Evolutionary conservation across 805 yeast genomes (phyloP).

Genomic region (Saturnispora sanitii): DNA sequence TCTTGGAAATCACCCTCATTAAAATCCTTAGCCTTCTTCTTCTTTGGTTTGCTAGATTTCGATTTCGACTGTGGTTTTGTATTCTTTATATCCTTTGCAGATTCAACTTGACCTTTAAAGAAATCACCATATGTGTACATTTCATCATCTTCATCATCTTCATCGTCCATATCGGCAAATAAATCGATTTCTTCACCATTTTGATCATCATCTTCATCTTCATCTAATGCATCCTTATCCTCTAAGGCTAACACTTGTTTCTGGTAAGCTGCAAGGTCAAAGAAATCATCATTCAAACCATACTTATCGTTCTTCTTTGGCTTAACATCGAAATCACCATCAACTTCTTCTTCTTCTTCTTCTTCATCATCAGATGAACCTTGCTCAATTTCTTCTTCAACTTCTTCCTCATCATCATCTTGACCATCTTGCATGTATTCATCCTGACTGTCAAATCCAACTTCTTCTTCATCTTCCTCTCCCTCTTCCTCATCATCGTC

Average conservation of each 20-base stretch:
- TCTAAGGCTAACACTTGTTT: conserved; percentile 22
- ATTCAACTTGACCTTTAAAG: conserved; percentile 33
- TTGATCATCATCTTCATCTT: conserved; percentile 34
- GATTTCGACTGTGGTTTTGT: conserved; percentile 3
- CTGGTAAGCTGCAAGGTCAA: conserved; percentile 68
- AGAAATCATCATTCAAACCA: conserved; percentile 76
- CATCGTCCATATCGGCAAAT: conserved; percentile 46
- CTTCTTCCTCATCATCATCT: conserved; percentile 25
- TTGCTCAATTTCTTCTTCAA: conserved; percentile 39
- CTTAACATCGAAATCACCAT: conserved; percentile 16
- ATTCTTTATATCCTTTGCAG: conserved; percentile 15
- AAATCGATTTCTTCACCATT: conserved; percentile 42
- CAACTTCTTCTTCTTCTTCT: conserved; percentile 13
- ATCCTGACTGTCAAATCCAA: conserved; percentile 18
- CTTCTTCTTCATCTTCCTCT: conserved; percentile 21
- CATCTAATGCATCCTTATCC: conserved; percentile 33
- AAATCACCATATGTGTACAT: conserved; percentile 58
- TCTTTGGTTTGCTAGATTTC: conserved; percentile 6
- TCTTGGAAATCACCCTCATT: conserved; percentile 53
- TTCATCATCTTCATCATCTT: conserved; percentile 30
- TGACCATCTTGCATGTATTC: conserved; percentile 32
- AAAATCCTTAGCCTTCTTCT: conserved; percentile 31
- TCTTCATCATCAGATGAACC: conserved; percentile 34
- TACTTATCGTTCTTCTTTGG: conserved; percentile 30
- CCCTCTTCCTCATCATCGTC: conserved; percentile 19